Base-by-base conservation (phyloP, 2,329 filamentous ascomycete species). In the Calonectria fujianensis region DNA sequence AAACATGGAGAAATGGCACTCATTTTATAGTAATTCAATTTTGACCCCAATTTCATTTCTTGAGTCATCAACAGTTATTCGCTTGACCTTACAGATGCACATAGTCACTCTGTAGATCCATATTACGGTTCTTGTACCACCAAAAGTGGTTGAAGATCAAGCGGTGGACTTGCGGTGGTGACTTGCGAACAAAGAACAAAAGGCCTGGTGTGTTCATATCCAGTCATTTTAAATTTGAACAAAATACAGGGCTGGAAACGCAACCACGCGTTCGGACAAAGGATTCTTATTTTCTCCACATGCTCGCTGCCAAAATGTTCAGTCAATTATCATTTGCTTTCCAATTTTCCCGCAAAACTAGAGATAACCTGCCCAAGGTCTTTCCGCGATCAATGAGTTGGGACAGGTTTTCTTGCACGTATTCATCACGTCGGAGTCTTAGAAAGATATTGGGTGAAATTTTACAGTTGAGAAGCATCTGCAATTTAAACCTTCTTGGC, bases 401-500 rank as follows among this genome's bases (percentile, higher is more conserved):
- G 41, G 7, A 6, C 18, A 20, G 7, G 41, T 10, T 20, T 8
- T 45, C 18, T 45, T 2, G 7, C 18, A 48, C n/a, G 20, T n/a
- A 24, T 48, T 10, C 45, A 48, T 48, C 7, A 4, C 9, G 8
- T 2, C 9, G 4, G 9, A 24, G 45, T 48, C 9, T 24, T 13
- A 13, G 20, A 48, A 9, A 48, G 9, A 13, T 48, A 4, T 3
- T 13, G 10, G 8, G 6, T 24, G 4, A 4, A 9, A 20, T 48
- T 48, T 20, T n/a, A 48, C 2, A 24, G 7, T 11, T 3, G 5
- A 1, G 14, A 5, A 48, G 9, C 24, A 13, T 13, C 2, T 5
- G 9, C 10, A 2, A 48, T 20, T 45, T 24, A 69, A 50, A 69
- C 45, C 37, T 48, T 69, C 16, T 35, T 69, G 18, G 37, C 45